Base-by-base conservation (phyloP, 441 rosid genomes). In the Eruca vesicaria region DNA sequence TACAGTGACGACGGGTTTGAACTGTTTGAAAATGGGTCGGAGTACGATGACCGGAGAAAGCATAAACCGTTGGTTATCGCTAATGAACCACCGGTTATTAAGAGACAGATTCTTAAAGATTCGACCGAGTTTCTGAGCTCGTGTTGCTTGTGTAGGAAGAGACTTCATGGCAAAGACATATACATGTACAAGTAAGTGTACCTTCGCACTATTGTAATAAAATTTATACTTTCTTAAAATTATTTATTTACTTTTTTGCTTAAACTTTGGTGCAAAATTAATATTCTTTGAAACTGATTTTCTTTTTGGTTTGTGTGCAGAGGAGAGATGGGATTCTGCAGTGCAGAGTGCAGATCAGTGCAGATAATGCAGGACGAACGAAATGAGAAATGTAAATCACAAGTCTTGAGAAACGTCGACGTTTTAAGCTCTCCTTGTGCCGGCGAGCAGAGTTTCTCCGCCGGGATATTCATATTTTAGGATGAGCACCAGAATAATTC, bases 261-360 rank as follows among this genome's bases (percentile, higher is more conserved):
- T 28, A 28, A 28, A 28, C 31, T 28, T 28, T 28, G 31, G 31
- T 28, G 31, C 31, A 28, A 14, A 56, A 53, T 53, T 14, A 7
- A 14, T 58, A 20, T 62, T 35, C 41, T 21, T 31, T 31, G 48
- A 74, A 7, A 48, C 15, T 68, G 11, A 58, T 21, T 0, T 6
- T 16, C n/a, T 20, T 31, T 8, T 77, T 59, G 32, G 19, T 19
- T 33, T 65, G 23, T 72, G 73, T 73, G 68, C 90, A 90, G 90
- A 73, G 92, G 96, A 35, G 96, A 90, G 82, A 88, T 85, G 53
- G 96, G 86, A 31, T 90, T 87, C 64, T 90, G 93, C 63, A 90
- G 93, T 77, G 63, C 56, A 15, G 93, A 88, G 55, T 89, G 93
- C 66, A 74, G 93, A 61, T 85, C 88, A 11, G 79, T 75, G 66